Evolutionary conservation across 2,329 filamentous ascomycete species (phyloP), one percentile per base, ranked within the genome.

Genomic region (Xylaria sp.): DNA sequence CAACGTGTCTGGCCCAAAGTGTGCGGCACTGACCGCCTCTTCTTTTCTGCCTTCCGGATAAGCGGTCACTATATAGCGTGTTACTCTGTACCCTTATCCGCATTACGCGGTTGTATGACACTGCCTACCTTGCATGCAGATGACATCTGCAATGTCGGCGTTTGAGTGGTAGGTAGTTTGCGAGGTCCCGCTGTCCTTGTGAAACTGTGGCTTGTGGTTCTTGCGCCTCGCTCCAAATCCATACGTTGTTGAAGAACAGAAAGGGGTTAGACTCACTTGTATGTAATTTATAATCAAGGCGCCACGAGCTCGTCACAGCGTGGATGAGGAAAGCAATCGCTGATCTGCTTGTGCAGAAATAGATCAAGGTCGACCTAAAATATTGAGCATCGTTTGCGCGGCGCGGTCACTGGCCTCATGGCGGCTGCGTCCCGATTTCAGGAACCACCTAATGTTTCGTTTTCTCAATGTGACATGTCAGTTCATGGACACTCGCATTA

Each of bases 111-210:
- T 59, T 17, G 48, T 44, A 44, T 33, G 26, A 36, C 38, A 31
- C 28, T 59, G 38, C 15, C 15, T 48, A 36, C 38, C n/a, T 42
- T 51, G n/a, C 26, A 46, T 40, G 57, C 58, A 53, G 59, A 57
- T 63, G 57, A 48, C 62, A 46, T 58, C 49, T 61, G 61, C 40
- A 60, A 61, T 59, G 53, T 26, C 36, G 68, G 49, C 46, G 49
- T 53, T 54, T 54, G 48, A 40, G 56, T 57, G 46, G 44, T 53
- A 23, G 53, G 26, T n/a, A 60, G 54, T 63, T 68, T 67, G 65
- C 65, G 61, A 64, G 62, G 57, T 54, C 26, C 17, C 51, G 33
- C 62, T 23, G 48, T 17, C 54, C 54, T 49, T 51, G 51, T 64
- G 48, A 42, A 61, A 67, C 42, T 4, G 40, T 59, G 56, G 46